Evolutionary conservation across 1,139 yeast species (phyloP).

Genomic region (Wickerhamiella pararugosa): DNA sequence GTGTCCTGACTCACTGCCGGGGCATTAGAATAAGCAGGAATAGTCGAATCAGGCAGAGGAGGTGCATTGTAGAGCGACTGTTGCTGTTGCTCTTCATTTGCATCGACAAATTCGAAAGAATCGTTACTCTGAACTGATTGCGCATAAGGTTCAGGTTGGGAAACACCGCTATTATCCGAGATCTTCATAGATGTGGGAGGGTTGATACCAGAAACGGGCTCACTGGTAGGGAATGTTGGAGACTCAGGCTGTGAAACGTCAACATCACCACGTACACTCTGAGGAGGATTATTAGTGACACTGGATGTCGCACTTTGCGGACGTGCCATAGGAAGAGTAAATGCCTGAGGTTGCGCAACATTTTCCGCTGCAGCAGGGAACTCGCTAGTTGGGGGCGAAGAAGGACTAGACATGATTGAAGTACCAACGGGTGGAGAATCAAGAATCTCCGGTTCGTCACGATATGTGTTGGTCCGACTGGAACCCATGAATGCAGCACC

Average conservation of each 20-base stretch:
- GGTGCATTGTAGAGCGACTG: too few species aligned
- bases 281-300: constrained; percentile 82
- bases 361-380: constrained; percentile 12
- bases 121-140: constrained; percentile 11
- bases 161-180: background rate
- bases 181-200: constrained; percentile 18
- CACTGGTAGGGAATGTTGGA: constrained; percentile 24
- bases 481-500: constrained; percentile 4
- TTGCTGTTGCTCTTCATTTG: constrained; percentile 15
- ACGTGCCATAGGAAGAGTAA: constrained; percentile 38
- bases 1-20: too few species aligned
- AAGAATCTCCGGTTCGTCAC: background rate
- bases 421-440: constrained; percentile 2
- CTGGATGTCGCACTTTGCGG: constrained; percentile 81
- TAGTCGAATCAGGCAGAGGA: too few species aligned
- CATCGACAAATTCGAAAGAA: constrained; percentile 24
- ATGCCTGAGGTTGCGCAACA: constrained; percentile 19
- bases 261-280: constrained; percentile 70
- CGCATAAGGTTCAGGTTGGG: constrained; percentile 3
- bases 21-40: too few species aligned
- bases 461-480: background rate
- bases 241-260: constrained; percentile 48
- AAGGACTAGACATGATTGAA: constrained; percentile 5
- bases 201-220: constrained; percentile 22
- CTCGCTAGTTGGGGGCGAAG: constrained; percentile 10